Conservation (phyloP, 2,329 filamentous ascomycete genomes). For the Fonsecaea nubica region DNA sequence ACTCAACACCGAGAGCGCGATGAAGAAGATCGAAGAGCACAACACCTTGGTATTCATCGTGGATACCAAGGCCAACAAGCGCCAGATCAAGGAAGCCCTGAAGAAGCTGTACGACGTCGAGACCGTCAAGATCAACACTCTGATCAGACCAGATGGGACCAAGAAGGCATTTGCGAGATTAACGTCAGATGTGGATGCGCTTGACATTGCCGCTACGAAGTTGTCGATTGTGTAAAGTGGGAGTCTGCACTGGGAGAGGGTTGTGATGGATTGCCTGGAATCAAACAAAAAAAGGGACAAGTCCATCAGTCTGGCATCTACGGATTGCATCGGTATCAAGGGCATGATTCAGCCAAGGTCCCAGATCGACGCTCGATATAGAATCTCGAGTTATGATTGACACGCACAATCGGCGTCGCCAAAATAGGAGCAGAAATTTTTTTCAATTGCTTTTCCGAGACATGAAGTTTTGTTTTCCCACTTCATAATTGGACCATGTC, state of each 20-base stretch:
- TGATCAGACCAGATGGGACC: conserved; percentile 91
- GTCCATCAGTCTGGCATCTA: not conserved
- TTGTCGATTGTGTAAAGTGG: conserved; percentile 83
- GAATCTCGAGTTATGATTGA: conserved; percentile 48
- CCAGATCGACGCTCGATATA: conserved; percentile 36
- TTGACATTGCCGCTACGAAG: conserved; percentile 99
- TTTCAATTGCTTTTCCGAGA: conserved; percentile 23
- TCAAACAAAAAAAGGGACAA: not conserved
- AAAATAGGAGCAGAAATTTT: conserved; percentile 34
- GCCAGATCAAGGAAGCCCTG: conserved; percentile 95
- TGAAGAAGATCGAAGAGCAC: conserved; percentile 99
- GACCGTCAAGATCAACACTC: conserved; percentile 98
- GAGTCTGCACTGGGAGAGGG: conserved; percentile 7
- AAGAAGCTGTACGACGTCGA: conserved; percentile 99
- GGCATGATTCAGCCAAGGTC: conserved; percentile 35
- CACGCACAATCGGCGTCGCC: conserved; percentile 1
- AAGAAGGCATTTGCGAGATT: conserved; percentile 99
- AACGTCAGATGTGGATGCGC: conserved; percentile 94
- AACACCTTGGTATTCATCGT: conserved; percentile 99
- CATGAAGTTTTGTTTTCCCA: not conserved
- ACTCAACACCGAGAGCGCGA: conserved; percentile 98
- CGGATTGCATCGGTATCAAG: conserved; percentile 6
- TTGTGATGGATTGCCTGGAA: not conserved
- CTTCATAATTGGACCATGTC: not conserved
- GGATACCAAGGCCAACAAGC: conserved; percentile 98